These are phyloP conservation scores for Didymella lethalis DNA, from an alignment of 2,329 filamentous ascomycete species.

Conservation along the genomic window DNA sequence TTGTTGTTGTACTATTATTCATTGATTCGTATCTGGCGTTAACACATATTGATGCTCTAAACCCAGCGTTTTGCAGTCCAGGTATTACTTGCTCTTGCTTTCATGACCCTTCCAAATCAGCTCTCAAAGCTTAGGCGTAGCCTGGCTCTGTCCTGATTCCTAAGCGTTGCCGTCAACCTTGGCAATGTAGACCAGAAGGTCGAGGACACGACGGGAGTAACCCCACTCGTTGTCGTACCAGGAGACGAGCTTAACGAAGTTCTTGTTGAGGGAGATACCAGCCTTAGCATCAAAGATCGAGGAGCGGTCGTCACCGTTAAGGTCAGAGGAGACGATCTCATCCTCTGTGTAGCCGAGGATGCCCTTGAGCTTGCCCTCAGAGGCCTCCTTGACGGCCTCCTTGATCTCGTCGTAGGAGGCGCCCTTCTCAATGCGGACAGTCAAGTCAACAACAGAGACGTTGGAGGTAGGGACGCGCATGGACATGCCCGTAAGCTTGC, in stretches of 20 bases:
- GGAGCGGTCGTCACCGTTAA: slow-evolving; percentile 91
- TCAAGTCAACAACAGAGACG: slow-evolving; percentile 98
- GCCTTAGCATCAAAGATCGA: slow-evolving; percentile 99
- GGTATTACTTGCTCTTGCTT: slow-evolving; percentile 20
- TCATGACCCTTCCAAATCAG: slow-evolving; percentile 16
- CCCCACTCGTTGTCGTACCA: slow-evolving; percentile 99
- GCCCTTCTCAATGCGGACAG: slow-evolving; percentile 89
- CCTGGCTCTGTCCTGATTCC: slow-evolving; percentile 51
- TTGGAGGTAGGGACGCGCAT: slow-evolving; percentile 99
- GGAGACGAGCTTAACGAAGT: slow-evolving; percentile 98
- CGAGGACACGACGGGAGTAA: slow-evolving; percentile 82
- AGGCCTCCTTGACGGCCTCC: slow-evolving; percentile 81
- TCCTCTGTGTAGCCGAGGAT: slow-evolving; percentile 96
- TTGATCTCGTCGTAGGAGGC: slow-evolving; percentile 94
- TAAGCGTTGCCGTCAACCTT: slow-evolving; percentile 55
- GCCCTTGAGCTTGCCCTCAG: slow-evolving; percentile 85
- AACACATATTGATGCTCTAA: slow-evolving; percentile 25
- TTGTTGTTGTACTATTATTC: slow-evolving; percentile 33
- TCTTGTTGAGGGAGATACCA: slow-evolving; percentile 96
- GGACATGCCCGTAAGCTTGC: slow-evolving; percentile 99
- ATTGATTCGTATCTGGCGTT: slow-evolving; percentile 43
- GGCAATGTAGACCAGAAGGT: slow-evolving; percentile 58
- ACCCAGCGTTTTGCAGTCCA: slow-evolving; percentile 27
- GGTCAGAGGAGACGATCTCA: slow-evolving; percentile 90
- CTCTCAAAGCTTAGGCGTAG: slow-evolving; percentile 45